These are phyloP conservation scores for Solanum chiquidenum DNA, from an alignment of 257 asterid species.

Conservation along the genomic window DNA sequence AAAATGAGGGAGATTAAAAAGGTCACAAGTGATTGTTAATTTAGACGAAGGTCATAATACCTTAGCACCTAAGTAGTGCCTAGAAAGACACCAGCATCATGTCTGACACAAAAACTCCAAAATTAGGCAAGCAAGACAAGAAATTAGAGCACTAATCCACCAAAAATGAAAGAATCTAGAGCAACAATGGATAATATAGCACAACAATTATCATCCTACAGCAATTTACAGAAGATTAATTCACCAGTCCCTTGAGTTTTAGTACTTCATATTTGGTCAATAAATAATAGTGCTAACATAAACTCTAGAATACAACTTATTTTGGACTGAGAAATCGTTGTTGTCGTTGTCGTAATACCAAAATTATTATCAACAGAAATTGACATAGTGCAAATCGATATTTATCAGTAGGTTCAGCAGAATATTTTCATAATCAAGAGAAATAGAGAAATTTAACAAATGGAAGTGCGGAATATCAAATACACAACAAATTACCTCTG, in stretches of 20 bases:
- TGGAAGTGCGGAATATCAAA: background rate
- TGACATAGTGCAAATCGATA: background rate
- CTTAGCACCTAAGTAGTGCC: background rate
- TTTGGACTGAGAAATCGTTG: background rate
- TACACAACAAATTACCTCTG: slow-evolving; percentile 47
- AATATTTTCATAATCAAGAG: background rate
- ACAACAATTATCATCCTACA: background rate
- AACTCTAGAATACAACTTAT: background rate
- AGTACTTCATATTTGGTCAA: background rate
- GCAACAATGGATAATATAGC: background rate
- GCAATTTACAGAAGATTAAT: background rate
- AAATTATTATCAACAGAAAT: background rate
- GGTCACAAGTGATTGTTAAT: background rate
- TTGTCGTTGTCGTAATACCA: background rate
- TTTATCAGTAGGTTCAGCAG: background rate
- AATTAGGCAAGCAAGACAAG: background rate
- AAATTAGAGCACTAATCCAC: background rate
- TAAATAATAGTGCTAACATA: background rate
- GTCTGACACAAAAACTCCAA: background rate
- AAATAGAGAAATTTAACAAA: background rate
- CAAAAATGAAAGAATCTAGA: background rate
- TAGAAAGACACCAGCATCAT: background rate
- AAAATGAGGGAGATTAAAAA: background rate
- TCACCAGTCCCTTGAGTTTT: background rate
- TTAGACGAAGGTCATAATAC: background rate